These are phyloP conservation scores for Galeopsis tetrahit DNA, from an alignment of 257 asterid species.

Conservation along the genomic window DNA sequence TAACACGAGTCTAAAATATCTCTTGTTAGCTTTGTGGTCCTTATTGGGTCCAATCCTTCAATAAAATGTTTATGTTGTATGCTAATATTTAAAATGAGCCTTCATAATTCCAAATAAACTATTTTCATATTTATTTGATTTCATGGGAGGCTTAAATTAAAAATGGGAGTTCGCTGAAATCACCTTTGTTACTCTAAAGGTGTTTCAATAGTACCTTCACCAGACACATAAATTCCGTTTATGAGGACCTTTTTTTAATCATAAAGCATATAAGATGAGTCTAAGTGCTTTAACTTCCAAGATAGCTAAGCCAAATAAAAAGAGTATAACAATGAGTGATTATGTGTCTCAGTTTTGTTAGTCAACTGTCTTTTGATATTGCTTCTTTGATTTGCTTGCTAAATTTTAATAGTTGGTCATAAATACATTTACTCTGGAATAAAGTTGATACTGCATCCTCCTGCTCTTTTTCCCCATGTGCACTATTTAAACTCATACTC, in stretches of 20 bases:
- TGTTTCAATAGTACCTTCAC: constrained; percentile 48
- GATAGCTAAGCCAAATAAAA: background rate
- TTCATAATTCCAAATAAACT: constrained; percentile 40
- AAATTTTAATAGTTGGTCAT: background rate
- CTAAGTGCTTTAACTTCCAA: constrained; percentile 4
- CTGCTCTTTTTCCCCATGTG: background rate
- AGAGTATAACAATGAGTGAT: background rate
- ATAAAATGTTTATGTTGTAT: background rate
- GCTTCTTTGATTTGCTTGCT: background rate
- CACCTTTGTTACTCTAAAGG: constrained; percentile 41
- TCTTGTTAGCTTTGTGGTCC: background rate
- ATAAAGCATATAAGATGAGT: background rate
- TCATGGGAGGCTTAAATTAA: constrained; percentile 55
- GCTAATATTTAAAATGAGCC: constrained; percentile 24
- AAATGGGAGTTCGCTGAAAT: constrained; percentile 50
- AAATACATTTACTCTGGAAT: background rate
- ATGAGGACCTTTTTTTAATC: constrained; percentile 10
- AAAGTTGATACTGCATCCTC: background rate
- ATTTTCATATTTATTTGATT: constrained; percentile 52
- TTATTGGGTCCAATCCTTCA: constrained; percentile 16
- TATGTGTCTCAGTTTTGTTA: background rate
- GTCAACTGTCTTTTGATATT: background rate
- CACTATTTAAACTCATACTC: background rate
- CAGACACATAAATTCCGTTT: constrained; percentile 27
- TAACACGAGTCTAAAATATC: background rate